A percentile compares a stretch with the other conserved stretches of the same genome.
Conservation (phyloP, 257 asterid genomes). For the Parsonsia alboflavescens region DNA sequence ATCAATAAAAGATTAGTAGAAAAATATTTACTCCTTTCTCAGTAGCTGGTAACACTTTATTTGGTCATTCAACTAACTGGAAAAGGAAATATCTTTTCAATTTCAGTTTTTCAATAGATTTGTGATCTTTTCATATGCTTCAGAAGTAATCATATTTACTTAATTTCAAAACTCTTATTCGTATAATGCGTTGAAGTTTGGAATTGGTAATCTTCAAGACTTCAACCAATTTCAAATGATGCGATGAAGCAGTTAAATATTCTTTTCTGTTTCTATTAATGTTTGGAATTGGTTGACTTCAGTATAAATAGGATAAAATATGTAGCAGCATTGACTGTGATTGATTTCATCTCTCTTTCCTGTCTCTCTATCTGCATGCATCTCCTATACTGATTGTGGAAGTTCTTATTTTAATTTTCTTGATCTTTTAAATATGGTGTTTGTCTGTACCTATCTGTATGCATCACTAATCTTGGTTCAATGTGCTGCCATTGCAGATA, state of each 20-base stretch:
- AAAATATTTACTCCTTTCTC: neutral
- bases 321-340: neutral
- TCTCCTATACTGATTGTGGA: neutral
- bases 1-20: neutral
- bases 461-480: constrained; percentile 5
- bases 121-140: neutral
- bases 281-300: neutral
- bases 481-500: constrained; percentile 44
- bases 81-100: neutral
- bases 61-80: neutral
- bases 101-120: neutral
- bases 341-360: neutral
- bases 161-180: neutral
- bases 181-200: too few relatives aligned
- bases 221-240: neutral
- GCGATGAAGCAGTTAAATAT: neutral
- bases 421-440: neutral
- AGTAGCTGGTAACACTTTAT: neutral
- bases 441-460: neutral
- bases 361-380: neutral
- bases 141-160: neutral
- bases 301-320: neutral
- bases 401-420: neutral
- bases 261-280: neutral
- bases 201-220: too few relatives aligned